These are phyloP conservation scores for Macadamia tetraphylla DNA, from an alignment of 164 flowering plant genomes.

Conservation along the genomic window DNA sequence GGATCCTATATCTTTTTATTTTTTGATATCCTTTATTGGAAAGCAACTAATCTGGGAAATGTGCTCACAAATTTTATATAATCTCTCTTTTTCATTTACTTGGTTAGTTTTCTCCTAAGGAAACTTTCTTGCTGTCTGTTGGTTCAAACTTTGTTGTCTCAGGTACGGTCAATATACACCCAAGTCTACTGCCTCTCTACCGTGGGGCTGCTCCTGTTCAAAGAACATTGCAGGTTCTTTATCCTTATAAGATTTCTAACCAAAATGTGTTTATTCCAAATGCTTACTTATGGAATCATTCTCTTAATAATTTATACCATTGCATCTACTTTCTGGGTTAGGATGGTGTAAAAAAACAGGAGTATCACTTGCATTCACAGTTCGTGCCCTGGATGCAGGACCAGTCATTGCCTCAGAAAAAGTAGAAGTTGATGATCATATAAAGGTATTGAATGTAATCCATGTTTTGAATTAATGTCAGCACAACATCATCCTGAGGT, in stretches of 20 bases:
- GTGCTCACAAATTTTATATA: no score
- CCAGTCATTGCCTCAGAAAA: conserved; percentile 74
- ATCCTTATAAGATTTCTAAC: not conserved
- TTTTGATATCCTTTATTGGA: no score
- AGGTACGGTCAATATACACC: conserved; percentile 97
- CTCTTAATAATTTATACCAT: conserved; percentile 1
- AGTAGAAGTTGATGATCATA: conserved; percentile 64
- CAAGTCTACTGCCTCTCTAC: conserved; percentile 87
- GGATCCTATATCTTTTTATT: no score
- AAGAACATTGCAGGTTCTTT: conserved; percentile 82
- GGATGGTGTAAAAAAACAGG: conserved; percentile 97
- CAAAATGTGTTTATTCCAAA: not conserved
- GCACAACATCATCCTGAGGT: no score
- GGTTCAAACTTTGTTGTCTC: conserved; percentile 6
- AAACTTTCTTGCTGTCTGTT: not conserved
- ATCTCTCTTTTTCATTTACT: not conserved
- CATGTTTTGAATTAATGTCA: no score
- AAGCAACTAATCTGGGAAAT: no score
- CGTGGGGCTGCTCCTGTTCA: conserved; percentile 99
- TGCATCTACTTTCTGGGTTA: conserved; percentile 17
- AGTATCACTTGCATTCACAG: conserved; percentile 83
- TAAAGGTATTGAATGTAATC: conserved; percentile 46
- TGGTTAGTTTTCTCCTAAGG: not conserved
- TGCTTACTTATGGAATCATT: not conserved
- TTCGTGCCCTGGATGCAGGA: conserved; percentile 92